Conservation (phyloP, 805 yeast genomes). For the Candida manassasensis region DNA sequence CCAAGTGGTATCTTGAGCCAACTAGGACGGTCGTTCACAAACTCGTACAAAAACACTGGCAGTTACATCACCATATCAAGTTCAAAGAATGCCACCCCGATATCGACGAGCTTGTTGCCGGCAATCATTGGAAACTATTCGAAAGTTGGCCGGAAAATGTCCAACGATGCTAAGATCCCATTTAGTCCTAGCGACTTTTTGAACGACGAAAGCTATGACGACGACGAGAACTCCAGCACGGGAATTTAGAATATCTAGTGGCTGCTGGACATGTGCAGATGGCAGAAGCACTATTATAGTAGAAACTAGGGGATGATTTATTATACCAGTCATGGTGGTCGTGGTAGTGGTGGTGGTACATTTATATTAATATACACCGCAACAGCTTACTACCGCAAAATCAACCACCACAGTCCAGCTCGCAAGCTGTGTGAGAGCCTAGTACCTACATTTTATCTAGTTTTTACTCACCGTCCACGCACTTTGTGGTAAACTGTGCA, state of each 20-base stretch:
- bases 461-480: slow-evolving; percentile 63
- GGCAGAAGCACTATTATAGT: no score
- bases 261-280: no score
- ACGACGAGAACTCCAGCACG: slow-evolving; percentile 6
- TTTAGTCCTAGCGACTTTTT: slow-evolving; percentile 40
- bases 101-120: slow-evolving; percentile 34
- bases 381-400: no score
- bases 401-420: no score
- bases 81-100: slow-evolving; percentile 1
- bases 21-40: slow-evolving; percentile 3
- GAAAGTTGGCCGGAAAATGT: slow-evolving; percentile 31
- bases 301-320: no score
- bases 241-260: no score
- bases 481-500: slow-evolving; percentile 68
- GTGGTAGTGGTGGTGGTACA: no score
- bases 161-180: slow-evolving; percentile 31
- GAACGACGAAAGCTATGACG: slow-evolving; percentile 24
- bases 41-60: neutral
- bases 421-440: no score
- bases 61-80: neutral
- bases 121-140: slow-evolving; percentile 37
- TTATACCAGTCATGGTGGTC: no score
- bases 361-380: no score
- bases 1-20: slow-evolving; percentile 2
- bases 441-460: no score